Evolutionary conservation across 176 grass and related monocot genomes (phyloP).

Genomic region (Carex myosuroides): DNA sequence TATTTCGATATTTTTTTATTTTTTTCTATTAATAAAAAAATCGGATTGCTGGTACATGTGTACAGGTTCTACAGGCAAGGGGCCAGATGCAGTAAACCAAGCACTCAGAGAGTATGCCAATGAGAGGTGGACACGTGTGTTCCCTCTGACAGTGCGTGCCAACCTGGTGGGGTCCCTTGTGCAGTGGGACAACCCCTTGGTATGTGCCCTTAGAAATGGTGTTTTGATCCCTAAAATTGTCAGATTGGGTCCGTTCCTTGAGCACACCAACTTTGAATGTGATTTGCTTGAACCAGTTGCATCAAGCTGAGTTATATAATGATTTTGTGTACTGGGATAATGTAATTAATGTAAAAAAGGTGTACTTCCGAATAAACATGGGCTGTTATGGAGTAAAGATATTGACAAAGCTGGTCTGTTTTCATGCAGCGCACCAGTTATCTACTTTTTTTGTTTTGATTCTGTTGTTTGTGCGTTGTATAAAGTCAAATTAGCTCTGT

Average conservation of each 20-base stretch:
- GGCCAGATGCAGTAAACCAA: not conserved
- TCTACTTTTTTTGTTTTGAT: too few species aligned
- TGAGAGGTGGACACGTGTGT: constrained; percentile 68
- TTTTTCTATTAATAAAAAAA: too few species aligned
- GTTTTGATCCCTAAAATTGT: constrained; percentile 71
- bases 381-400: not conserved
- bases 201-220: constrained; percentile 62
- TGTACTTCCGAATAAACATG: not conserved
- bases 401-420: too few species aligned
- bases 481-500: too few species aligned
- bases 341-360: not conserved
- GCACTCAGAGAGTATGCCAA: constrained; percentile 48
- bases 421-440: too few species aligned
- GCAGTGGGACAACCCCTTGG: constrained; percentile 83
- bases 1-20: too few species aligned
- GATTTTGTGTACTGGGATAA: not conserved
- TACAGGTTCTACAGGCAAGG: not conserved
- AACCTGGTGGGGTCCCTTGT: constrained; percentile 58
- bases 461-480: too few species aligned
- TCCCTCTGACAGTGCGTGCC: constrained; percentile 62
- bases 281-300: constrained; percentile 37
- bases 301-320: constrained; percentile 10
- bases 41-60: not conserved
- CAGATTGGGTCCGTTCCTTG: constrained; percentile 55
- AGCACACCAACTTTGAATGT: constrained; percentile 91